Conservation (phyloP, 179 eudicot genomes). For the Drosera spatulata region DNA sequence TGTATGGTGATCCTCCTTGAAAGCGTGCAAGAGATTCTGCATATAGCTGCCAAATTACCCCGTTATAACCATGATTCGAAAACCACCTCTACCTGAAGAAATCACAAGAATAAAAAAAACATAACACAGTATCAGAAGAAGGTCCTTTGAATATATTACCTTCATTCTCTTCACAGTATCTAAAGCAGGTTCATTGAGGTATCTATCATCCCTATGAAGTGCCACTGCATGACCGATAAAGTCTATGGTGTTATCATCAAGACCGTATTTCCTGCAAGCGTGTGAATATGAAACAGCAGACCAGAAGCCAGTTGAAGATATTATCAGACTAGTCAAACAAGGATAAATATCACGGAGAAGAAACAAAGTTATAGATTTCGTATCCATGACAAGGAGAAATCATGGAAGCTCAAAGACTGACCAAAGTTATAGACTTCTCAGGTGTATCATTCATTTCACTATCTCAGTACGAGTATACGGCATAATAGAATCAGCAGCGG, state of each 20-base stretch:
- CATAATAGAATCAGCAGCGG: too few relatives aligned
- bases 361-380: too few relatives aligned
- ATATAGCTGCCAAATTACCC: conserved; percentile 38
- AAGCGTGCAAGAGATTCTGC: conserved; percentile 84
- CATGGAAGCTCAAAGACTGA: too few relatives aligned
- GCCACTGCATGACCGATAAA: conserved; percentile 89
- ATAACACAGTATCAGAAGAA: neutral
- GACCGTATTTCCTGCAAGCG: conserved; percentile 59
- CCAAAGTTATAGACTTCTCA: too few relatives aligned
- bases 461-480: too few relatives aligned
- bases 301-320: neutral
- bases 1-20: conserved; percentile 77
- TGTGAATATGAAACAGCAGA: neutral
- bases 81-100: too few relatives aligned
- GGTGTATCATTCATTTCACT: too few relatives aligned
- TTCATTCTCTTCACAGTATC: conserved; percentile 74
- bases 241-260: conserved; percentile 76
- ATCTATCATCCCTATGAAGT: conserved; percentile 46
- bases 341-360: too few relatives aligned
- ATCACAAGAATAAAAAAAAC: too few relatives aligned
- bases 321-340: too few relatives aligned
- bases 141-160: conserved; percentile 17
- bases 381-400: too few relatives aligned
- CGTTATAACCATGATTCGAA: neutral
- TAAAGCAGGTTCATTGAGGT: conserved; percentile 63